Conservation (phyloP, 129 eudicot genomes). For the Flaveria brownii region DNA sequence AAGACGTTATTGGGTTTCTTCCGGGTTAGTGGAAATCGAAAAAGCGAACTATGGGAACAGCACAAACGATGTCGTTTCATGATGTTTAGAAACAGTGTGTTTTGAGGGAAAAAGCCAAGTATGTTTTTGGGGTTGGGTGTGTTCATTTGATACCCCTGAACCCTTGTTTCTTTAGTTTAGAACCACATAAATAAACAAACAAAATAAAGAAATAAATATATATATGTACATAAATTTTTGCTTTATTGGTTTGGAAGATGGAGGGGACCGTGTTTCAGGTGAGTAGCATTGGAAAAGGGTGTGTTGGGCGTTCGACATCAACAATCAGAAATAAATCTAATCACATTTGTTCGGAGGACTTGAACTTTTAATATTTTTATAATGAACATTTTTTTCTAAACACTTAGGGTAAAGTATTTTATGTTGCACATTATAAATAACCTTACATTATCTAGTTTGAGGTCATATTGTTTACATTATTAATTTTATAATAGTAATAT, state of each 20-base stretch:
- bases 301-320: conserved; percentile 18
- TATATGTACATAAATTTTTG: neutral
- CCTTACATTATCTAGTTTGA: too few relatives aligned
- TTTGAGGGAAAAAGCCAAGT: conserved; percentile 19
- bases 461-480: too few relatives aligned
- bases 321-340: neutral
- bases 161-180: conserved; percentile 12
- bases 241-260: conserved; percentile 19
- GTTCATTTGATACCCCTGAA: conserved; percentile 32
- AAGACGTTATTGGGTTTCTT: conserved; percentile 37
- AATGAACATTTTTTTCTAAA: too few relatives aligned
- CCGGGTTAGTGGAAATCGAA: conserved; percentile 30
- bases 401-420: too few relatives aligned
- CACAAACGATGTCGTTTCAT: conserved; percentile 36
- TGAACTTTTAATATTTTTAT: too few relatives aligned
- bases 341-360: too few relatives aligned
- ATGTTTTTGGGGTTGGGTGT: conserved; percentile 22
- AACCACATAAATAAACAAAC: neutral
- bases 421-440: too few relatives aligned
- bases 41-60: conserved; percentile 28
- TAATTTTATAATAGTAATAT: too few relatives aligned
- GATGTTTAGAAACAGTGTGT: conserved; percentile 22
- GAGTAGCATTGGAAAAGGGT: neutral
- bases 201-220: too few relatives aligned
- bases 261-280: conserved; percentile 34